Evolutionary conservation across 192 early-diverging fungal species (phyloP).

Genomic region (Gryganskiella cystojenkinii): DNA sequence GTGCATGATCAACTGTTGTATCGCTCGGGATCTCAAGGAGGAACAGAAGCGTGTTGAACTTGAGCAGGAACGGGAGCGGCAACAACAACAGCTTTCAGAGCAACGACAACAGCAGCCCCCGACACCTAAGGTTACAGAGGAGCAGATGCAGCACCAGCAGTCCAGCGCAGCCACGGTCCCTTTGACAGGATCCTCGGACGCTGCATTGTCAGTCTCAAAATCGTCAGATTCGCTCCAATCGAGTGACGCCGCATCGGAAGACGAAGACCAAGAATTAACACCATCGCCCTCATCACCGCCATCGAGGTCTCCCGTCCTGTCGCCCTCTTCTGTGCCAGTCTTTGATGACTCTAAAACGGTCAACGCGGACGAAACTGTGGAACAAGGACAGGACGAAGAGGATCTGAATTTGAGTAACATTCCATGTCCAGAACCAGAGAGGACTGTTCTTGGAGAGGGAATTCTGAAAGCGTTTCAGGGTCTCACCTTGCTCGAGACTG

Average conservation of each 20-base stretch:
- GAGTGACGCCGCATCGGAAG: too few species aligned
- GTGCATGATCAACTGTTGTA: constrained; percentile 85
- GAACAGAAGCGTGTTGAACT: neutral
- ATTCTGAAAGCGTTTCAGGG: constrained; percentile 7
- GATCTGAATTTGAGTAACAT: constrained; percentile 9
- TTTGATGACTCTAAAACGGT: too few species aligned
- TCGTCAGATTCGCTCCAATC: too few species aligned
- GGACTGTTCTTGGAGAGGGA: neutral
- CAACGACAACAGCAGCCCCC: too few species aligned
- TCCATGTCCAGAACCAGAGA: neutral
- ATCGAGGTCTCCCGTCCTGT: constrained; percentile 9
- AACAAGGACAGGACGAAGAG: too few species aligned
- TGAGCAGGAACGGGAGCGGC: constrained; percentile 3
- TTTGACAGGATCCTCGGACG: too few species aligned
- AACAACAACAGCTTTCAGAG: constrained; percentile 1
- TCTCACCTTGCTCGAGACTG: constrained; percentile 63
- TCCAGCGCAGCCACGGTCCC: too few species aligned
- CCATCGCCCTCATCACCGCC: neutral
- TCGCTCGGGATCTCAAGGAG: constrained; percentile 47
- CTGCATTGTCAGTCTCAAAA: too few species aligned
- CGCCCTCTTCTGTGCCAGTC: too few species aligned
- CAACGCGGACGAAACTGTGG: too few species aligned
- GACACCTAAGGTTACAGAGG: too few species aligned
- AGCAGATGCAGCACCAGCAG: too few species aligned
- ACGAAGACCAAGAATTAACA: neutral